Conservation (phyloP, 106 monocot species). For the Acanthochlamys bracteata region DNA sequence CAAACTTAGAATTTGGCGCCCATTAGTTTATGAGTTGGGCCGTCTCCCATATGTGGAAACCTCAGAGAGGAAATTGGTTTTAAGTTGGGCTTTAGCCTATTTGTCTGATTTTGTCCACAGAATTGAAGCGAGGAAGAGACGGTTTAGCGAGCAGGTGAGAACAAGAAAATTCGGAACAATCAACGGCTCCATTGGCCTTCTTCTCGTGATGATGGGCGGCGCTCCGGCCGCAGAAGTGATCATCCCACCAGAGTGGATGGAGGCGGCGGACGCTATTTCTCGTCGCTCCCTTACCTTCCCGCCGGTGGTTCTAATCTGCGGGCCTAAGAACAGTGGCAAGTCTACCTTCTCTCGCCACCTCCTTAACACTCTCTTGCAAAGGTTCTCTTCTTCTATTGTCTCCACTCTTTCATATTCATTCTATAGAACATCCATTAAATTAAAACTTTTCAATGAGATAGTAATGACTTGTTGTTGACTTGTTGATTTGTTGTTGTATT, state of each 20-base stretch:
- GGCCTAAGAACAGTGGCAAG: slow-evolving; percentile 92
- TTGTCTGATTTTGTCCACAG: no score
- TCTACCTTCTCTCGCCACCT: slow-evolving; percentile 88
- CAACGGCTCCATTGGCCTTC: no score
- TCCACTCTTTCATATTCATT: not conserved
- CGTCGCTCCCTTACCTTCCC: slow-evolving; percentile 3
- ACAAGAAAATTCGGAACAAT: no score
- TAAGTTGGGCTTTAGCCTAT: no score
- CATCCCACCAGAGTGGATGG: slow-evolving; percentile 45
- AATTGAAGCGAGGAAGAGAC: no score
- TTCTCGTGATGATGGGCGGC: slow-evolving; percentile 4
- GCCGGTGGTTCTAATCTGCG: slow-evolving; percentile 52
- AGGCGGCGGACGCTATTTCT: slow-evolving; percentile 34
- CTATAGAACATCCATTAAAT: no score
- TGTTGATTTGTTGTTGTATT: not conserved
- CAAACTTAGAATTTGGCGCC: no score
- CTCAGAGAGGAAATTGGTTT: no score
- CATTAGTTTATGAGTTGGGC: no score
- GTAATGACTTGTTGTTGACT: not conserved
- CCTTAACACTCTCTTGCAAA: slow-evolving; percentile 56
- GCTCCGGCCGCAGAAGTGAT: slow-evolving; percentile 1
- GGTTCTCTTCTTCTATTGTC: slow-evolving; percentile 13
- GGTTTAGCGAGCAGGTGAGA: no score
- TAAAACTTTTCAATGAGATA: not conserved
- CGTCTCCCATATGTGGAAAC: no score